Evolutionary conservation across 2,329 filamentous ascomycete genomes (phyloP).

Genomic region (Venturiaceae sp.): DNA sequence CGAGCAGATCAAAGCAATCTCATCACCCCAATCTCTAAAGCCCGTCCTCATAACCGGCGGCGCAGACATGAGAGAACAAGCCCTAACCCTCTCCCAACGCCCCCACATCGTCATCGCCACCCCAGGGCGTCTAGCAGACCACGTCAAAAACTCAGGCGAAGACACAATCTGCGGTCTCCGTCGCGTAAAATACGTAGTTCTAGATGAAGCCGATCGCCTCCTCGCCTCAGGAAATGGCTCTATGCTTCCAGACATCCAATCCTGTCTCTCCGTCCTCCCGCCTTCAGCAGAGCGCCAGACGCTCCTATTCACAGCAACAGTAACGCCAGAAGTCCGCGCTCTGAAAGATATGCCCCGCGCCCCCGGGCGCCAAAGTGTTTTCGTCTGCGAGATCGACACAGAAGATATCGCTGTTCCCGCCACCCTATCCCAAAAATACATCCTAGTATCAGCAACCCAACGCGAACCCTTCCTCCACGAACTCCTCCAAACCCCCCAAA

Average conservation of each 20-base stretch:
- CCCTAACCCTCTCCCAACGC: slow-evolving; percentile 67
- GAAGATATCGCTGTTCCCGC: slow-evolving; percentile 63
- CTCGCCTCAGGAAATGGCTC: slow-evolving; percentile 66
- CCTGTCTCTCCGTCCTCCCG: slow-evolving; percentile 74
- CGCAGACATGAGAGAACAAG: slow-evolving; percentile 84
- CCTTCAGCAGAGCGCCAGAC: slow-evolving; percentile 76
- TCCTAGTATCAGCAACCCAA: slow-evolving; percentile 83
- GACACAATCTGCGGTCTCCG: slow-evolving; percentile 79
- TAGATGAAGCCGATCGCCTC: slow-evolving; percentile 91
- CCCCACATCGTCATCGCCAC: slow-evolving; percentile 94
- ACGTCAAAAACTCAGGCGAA: slow-evolving; percentile 82
- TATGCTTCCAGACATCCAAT: slow-evolving; percentile 91
- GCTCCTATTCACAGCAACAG: slow-evolving; percentile 88
- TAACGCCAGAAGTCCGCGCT: slow-evolving; percentile 84
- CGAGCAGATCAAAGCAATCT: slow-evolving; percentile 92
- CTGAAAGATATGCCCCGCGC: slow-evolving; percentile 67
- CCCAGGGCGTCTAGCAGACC: slow-evolving; percentile 84
- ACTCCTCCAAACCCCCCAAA: slow-evolving; percentile 69
- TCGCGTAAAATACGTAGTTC: slow-evolving; percentile 74
- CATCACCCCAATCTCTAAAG: slow-evolving; percentile 78
- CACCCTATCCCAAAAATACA: slow-evolving; percentile 73
- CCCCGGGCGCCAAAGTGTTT: slow-evolving; percentile 64
- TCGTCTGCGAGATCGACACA: slow-evolving; percentile 81
- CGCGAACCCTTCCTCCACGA: slow-evolving; percentile 92
- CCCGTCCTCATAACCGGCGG: slow-evolving; percentile 85